Conservation (phyloP, 768 basidiomycete species). For the Pholiota molesta region DNA sequence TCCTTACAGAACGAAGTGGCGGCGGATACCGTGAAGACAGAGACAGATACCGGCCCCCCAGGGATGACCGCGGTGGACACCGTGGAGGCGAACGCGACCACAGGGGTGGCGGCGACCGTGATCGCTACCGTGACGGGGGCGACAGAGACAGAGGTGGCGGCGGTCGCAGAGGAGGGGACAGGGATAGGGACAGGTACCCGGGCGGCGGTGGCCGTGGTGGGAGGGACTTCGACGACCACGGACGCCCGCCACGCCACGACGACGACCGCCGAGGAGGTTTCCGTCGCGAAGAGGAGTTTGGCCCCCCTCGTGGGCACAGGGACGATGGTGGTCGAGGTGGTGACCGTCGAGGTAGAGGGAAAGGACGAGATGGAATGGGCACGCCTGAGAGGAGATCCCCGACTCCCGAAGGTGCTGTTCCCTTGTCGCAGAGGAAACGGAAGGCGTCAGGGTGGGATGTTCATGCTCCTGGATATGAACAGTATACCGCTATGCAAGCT, state of each 20-base stretch:
- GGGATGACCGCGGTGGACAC: slow-evolving; percentile 58
- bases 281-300: slow-evolving; percentile 21
- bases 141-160: slow-evolving; percentile 41
- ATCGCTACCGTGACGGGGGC: slow-evolving; percentile 48
- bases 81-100: slow-evolving; percentile 54
- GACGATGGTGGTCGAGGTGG: slow-evolving; percentile 41
- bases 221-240: slow-evolving; percentile 35
- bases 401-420: slow-evolving; percentile 83
- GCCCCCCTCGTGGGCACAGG: slow-evolving; percentile 41
- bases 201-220: slow-evolving; percentile 41
- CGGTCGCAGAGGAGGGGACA: slow-evolving; percentile 42
- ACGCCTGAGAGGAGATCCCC: slow-evolving; percentile 85
- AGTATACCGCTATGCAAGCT: slow-evolving; percentile 94
- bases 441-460: slow-evolving; percentile 97
- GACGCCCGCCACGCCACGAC: slow-evolving; percentile 44
- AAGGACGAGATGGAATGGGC: slow-evolving; percentile 58
- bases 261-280: slow-evolving; percentile 52
- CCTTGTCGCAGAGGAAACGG: slow-evolving; percentile 83
- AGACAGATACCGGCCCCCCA: slow-evolving; percentile 68
- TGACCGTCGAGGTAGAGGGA: slow-evolving; percentile 44
- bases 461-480: slow-evolving; percentile 93
- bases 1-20: slow-evolving; percentile 51
- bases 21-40: slow-evolving; percentile 62
- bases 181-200: slow-evolving; percentile 40
- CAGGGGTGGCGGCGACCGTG: slow-evolving; percentile 35